A percentile compares a stretch with the other conserved stretches of the same genome.
Evolutionary conservation across 352 stramenopile genomes (phyloP).

Genomic region (Phytophthora pinifolia): DNA sequence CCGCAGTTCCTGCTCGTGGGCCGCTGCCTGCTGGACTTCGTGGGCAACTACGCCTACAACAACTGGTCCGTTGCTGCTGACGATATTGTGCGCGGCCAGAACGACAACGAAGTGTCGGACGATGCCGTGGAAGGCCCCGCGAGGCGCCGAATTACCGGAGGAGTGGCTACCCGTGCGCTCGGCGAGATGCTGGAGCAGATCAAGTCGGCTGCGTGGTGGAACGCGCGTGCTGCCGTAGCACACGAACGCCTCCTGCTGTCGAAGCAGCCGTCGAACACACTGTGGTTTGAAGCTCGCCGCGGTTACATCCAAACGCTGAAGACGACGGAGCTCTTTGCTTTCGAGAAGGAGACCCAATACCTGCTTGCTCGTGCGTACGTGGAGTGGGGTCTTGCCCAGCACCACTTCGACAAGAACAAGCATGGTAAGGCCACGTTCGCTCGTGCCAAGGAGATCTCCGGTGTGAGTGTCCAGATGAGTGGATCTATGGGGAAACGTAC

Average conservation of each 20-base stretch:
- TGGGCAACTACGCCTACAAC: constrained; percentile 53
- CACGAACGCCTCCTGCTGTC: constrained; percentile 71
- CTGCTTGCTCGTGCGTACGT: constrained; percentile 77
- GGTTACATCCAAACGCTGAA: constrained; percentile 55
- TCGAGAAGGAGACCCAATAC: constrained; percentile 49
- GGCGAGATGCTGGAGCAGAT: constrained; percentile 35
- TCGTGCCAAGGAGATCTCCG: constrained; percentile 77
- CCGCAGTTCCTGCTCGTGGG: constrained; percentile 66
- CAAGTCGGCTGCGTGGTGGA: constrained; percentile 70
- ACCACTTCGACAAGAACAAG: constrained; percentile 92
- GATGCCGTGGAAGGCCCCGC: constrained; percentile 31
- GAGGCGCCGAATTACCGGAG: constrained; percentile 31
- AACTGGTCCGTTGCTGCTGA: constrained; percentile 67
- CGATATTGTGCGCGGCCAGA: constrained; percentile 33
- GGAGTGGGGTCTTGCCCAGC: constrained; percentile 93
- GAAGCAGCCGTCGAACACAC: constrained; percentile 65
- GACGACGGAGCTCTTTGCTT: constrained; percentile 35
- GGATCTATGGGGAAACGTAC: constrained; percentile 93
- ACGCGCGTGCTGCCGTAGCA: constrained; percentile 65
- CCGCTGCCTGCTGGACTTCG: constrained; percentile 65
- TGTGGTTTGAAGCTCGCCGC: constrained; percentile 75
- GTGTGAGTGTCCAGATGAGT: constrained; percentile 88
- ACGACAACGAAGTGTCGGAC: constrained; percentile 47
- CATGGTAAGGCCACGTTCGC: constrained; percentile 91
- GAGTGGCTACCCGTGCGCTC: constrained; percentile 25